A percentile compares a stretch with the other conserved stretches of the same genome.
Conservation (phyloP, 2,329 filamentous ascomycete species). For the Talaromyces rugulosus region DNA sequence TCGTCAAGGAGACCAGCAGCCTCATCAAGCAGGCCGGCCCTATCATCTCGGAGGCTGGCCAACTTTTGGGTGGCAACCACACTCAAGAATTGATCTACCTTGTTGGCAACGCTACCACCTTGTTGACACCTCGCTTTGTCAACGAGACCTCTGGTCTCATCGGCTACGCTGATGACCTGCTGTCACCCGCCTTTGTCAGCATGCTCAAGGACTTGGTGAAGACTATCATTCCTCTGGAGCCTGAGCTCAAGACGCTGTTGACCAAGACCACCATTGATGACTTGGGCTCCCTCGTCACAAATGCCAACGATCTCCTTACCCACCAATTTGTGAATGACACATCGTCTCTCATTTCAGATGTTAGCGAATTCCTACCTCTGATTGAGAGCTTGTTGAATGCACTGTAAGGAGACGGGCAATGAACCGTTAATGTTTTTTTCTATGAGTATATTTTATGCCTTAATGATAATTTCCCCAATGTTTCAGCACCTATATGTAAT, state of each 20-base stretch:
- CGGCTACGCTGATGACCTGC: constrained; percentile 10
- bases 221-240: constrained; percentile 14
- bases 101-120: constrained; percentile 17
- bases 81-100: constrained; percentile 15
- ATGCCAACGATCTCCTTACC: constrained; percentile 28
- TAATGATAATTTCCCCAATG: constrained; percentile 2
- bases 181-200: constrained; percentile 7
- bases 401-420: background rate
- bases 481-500: constrained; percentile 1
- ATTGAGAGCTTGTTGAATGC: background rate
- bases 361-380: constrained; percentile 12
- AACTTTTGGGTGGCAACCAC: constrained; percentile 15
- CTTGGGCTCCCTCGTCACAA: constrained; percentile 18
- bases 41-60: constrained; percentile 6
- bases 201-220: constrained; percentile 6
- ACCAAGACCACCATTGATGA: constrained; percentile 9
- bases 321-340: constrained; percentile 27
- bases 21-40: constrained; percentile 9
- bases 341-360: constrained; percentile 17
- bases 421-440: background rate
- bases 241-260: constrained; percentile 9
- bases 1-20: background rate
- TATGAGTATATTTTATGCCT: background rate
- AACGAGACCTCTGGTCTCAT: constrained; percentile 21
- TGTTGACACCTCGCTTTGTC: constrained; percentile 23